These are phyloP conservation scores for Gleditsia sinensis DNA, from an alignment of 306 rosid genomes.

Conservation along the genomic window DNA sequence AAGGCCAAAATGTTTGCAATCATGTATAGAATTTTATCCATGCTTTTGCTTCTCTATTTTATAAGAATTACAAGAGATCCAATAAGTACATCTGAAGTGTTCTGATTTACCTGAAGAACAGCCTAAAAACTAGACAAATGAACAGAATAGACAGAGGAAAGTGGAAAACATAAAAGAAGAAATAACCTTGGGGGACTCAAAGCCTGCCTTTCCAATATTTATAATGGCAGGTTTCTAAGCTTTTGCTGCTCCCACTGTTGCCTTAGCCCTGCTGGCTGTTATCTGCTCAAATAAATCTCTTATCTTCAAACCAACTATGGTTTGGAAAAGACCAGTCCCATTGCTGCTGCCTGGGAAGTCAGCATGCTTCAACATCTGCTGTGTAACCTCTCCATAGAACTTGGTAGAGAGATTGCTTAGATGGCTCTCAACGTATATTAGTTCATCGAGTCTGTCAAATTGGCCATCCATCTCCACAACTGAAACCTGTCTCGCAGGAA, in stretches of 20 bases:
- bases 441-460: conserved; percentile 95
- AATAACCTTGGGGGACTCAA: conserved; percentile 23
- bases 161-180: conserved; percentile 29
- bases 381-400: conserved; percentile 98
- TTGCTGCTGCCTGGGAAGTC: conserved; percentile 99
- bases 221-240: conserved; percentile 46
- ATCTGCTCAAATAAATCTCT: conserved; percentile 87
- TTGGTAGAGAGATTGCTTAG: conserved; percentile 86
- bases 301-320: conserved; percentile 91
- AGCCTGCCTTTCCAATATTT: conserved; percentile 34
- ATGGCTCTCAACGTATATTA: conserved; percentile 95
- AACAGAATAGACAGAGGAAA: conserved; percentile 25
- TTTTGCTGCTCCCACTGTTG: conserved; percentile 60
- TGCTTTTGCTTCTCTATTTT: conserved; percentile 40
- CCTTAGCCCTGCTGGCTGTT: conserved; percentile 53
- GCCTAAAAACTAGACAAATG: conserved; percentile 40
- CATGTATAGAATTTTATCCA: conserved; percentile 41
- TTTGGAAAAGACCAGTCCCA: conserved; percentile 97
- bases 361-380: conserved; percentile 93
- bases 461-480: conserved; percentile 97
- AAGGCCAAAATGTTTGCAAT: conserved; percentile 7
- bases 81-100: conserved; percentile 45
- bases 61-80: conserved; percentile 29
- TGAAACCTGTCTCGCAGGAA: conserved; percentile 62
- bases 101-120: conserved; percentile 40